Conservation (phyloP, 1,284 basidiomycete genomes). For the Moesziomyces aphidis region DNA sequence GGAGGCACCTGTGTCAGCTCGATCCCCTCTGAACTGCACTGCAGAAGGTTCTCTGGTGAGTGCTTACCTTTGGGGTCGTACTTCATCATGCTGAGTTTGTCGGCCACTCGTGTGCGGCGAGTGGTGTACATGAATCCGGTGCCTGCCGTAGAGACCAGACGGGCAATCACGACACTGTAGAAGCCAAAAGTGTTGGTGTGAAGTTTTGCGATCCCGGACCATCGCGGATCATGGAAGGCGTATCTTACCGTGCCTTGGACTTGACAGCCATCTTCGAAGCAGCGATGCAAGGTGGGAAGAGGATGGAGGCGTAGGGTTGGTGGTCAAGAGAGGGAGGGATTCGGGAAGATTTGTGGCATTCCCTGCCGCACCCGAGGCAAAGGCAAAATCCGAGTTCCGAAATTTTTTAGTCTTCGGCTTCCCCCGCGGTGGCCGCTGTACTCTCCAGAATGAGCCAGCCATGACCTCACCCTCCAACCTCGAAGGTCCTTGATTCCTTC, state of each 20-base stretch:
- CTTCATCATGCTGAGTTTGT: constrained; percentile 64
- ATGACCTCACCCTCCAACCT: too few species aligned
- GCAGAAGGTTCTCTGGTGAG: too few species aligned
- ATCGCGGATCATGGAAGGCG: too few species aligned
- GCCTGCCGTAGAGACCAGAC: constrained; percentile 64
- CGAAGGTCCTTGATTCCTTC: too few species aligned
- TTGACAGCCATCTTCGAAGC: constrained; percentile 58
- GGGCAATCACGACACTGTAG: constrained; percentile 62
- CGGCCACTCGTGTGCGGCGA: constrained; percentile 54
- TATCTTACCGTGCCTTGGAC: constrained; percentile 59
- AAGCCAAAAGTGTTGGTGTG: neutral
- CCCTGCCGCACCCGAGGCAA: neutral
- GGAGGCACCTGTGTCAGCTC: neutral
- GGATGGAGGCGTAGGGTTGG: constrained; percentile 1
- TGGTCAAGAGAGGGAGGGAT: constrained; percentile 2
- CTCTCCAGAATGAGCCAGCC: too few species aligned
- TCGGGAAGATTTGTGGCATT: constrained; percentile 1
- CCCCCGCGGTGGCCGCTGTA: too few species aligned
- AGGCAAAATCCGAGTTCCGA: constrained; percentile 9
- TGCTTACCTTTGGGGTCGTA: constrained; percentile 64
- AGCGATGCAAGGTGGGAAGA: neutral
- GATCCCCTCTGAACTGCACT: neutral
- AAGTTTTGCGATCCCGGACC: too few species aligned
- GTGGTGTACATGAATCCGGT: constrained; percentile 66
- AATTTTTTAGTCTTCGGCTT: neutral